Percentiles rank a stretch among this genome's conserved stretches.
phyloP scores from a whole-genome alignment of 129 eudicot genomes.

The Chrysanthemum makinoi region DNA sequence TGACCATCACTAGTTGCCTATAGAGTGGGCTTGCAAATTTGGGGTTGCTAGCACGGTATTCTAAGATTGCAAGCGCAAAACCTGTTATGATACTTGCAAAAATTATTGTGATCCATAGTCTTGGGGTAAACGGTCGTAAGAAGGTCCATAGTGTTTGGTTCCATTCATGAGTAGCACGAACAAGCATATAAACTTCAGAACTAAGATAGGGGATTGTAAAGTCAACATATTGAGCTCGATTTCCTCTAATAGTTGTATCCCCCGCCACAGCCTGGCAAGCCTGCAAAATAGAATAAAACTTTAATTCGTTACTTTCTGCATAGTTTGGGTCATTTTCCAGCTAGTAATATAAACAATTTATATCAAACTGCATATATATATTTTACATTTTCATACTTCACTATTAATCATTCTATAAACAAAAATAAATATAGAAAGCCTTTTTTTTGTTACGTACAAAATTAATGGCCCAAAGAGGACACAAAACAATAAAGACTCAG shows the following conservation, averaged over 20 bases:
- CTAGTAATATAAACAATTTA: too few relatives aligned
- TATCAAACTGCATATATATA: too few relatives aligned
- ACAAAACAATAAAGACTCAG: too few relatives aligned
- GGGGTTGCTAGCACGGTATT: constrained; percentile 18
- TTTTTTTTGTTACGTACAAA: too few relatives aligned
- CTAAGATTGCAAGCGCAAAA: constrained; percentile 11
- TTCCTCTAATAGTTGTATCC: not conserved
- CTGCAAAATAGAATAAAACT: constrained; percentile 9
- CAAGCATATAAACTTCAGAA: constrained; percentile 25
- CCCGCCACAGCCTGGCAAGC: constrained; percentile 23
- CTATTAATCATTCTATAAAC: too few relatives aligned
- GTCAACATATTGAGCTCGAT: constrained; percentile 12
- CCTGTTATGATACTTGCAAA: constrained; percentile 11
- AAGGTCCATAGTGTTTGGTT: constrained; percentile 24
- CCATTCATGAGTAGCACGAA: constrained; percentile 16
- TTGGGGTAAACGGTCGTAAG: constrained; percentile 22
- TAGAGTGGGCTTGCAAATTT: constrained; percentile 14
- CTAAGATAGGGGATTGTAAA: constrained; percentile 21
- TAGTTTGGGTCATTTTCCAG: too few relatives aligned
- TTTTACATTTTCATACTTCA: too few relatives aligned
- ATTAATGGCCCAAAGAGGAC: too few relatives aligned
- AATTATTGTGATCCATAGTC: constrained; percentile 21
- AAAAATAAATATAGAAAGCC: too few relatives aligned
- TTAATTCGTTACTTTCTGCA: too few relatives aligned
- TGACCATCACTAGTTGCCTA: constrained; percentile 20